phyloP scores from a whole-genome alignment of 345 rosid species.

The Brassica nigra region DNA sequence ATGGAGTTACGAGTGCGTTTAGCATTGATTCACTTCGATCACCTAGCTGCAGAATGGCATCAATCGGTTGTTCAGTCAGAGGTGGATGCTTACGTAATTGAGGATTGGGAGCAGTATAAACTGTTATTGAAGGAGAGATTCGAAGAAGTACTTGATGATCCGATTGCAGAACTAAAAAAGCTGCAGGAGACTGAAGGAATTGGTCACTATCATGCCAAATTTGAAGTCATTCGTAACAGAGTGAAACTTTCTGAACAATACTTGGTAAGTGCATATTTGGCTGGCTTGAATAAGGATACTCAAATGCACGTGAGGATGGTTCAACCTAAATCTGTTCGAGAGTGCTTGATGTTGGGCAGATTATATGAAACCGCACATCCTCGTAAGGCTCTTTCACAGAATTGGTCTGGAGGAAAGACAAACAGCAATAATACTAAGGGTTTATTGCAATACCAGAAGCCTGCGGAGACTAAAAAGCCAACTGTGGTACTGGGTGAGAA shows the following conservation, averaged over 20 bases:
- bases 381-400: neutral
- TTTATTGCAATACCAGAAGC: neutral
- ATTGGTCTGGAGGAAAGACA: neutral
- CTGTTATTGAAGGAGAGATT: neutral
- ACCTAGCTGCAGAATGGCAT: neutral
- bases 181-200: neutral
- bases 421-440: neutral
- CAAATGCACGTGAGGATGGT: too few species aligned
- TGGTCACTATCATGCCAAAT: neutral
- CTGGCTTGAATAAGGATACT: neutral
- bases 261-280: neutral
- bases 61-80: neutral
- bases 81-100: neutral
- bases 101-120: neutral
- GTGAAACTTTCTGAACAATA: neutral
- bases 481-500: neutral
- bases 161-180: neutral
- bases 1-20: neutral
- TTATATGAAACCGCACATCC: neutral
- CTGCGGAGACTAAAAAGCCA: neutral
- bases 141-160: neutral
- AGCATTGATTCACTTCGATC: neutral
- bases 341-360: neutral
- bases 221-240: neutral
- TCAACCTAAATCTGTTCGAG: neutral